Evolutionary conservation across 2,329 filamentous ascomycete species (phyloP), one percentile per base, ranked within the genome.

Genomic region (Grosmannia clavigera): DNA sequence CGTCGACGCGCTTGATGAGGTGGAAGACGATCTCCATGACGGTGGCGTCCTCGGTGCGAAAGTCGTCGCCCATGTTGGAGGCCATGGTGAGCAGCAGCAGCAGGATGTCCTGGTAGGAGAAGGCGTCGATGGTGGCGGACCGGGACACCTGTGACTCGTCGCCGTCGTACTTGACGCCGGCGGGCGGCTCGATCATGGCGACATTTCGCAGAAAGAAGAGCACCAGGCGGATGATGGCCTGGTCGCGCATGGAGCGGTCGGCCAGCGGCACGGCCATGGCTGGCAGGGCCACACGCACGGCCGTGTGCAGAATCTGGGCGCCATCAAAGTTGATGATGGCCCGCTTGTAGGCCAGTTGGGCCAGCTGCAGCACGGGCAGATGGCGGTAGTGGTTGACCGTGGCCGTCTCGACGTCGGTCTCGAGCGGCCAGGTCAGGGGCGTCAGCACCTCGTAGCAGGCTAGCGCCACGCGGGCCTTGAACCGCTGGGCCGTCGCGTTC

Each of bases 341-440:
- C 60, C 89, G 83, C 75, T 99, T 99, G 76, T 99, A 99, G 62
- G 81, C 82, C 5, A 95, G 81, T 70, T 97, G 94, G 0, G 90
- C 87, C 60, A 95, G 81, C 71, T 94, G 87, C 25, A 99, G 80
- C 60, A 94, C 94, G 1, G 94, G 91, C 50, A 92, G 82, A 73
- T 99, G 94, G 61, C 90, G 84, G 70, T 96, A 88, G 71, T 97
- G 90, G 70, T 99, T 97, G 67, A 91, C 78, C 4, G 91, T 97
- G 82, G 94, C 92, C 68, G 87, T 82, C 61, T 87, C 84, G 63
- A 83, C 79, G 62, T 92, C 84, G 66, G 84, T 82, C 63, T 96
- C 90, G 68, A 96, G 80, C 0, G 94, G 92, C 92, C 92, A 97
- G 22, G 94, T 99, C 68, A 99, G 75, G 5, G 92, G 91, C 1